Conservation (phyloP, 495 filamentous ascomycete species). For the Penicillium alfredii region DNA sequence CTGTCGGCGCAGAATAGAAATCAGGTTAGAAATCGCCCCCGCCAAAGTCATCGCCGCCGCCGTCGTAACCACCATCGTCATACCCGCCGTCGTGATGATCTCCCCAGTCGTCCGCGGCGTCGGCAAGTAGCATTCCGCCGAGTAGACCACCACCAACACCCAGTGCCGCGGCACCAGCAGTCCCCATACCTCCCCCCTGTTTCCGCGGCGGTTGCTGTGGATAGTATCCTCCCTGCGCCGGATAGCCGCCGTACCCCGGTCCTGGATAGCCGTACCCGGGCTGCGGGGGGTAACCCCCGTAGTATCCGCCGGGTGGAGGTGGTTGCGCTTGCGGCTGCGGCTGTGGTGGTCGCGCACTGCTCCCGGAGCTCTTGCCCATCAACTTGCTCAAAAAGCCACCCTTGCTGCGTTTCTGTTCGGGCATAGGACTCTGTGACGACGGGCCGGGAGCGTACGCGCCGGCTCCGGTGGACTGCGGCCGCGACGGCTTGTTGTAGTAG, state of each 20-base stretch:
- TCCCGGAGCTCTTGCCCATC: slow-evolving; percentile 36
- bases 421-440: slow-evolving; percentile 16
- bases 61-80: slow-evolving; percentile 39
- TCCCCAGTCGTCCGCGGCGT: slow-evolving; percentile 51
- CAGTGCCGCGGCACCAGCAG: slow-evolving; percentile 63
- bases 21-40: slow-evolving; percentile 50
- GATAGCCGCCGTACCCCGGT: slow-evolving; percentile 30
- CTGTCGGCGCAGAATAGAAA: no score
- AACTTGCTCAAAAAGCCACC: slow-evolving; percentile 47
- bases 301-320: slow-evolving; percentile 21
- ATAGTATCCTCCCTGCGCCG: slow-evolving; percentile 26
- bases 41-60: slow-evolving; percentile 38
- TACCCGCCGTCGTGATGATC: slow-evolving; percentile 43
- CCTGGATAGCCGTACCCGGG: slow-evolving; percentile 31
- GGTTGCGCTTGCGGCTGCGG: slow-evolving; percentile 17
- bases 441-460: slow-evolving; percentile 20
- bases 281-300: slow-evolving; percentile 32
- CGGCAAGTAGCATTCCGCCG: slow-evolving; percentile 62
- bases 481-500: slow-evolving; percentile 37
- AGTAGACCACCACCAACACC: slow-evolving; percentile 72
- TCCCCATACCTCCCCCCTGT: slow-evolving; percentile 52
- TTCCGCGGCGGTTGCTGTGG: slow-evolving; percentile 27
- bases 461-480: slow-evolving; percentile 18
- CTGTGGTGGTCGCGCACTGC: slow-evolving; percentile 13
- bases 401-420: slow-evolving; percentile 30